These are phyloP conservation scores for Caulochytrium protostelioides DNA, from an alignment of 371 early-diverging fungal genomes.

Conservation along the genomic window DNA sequence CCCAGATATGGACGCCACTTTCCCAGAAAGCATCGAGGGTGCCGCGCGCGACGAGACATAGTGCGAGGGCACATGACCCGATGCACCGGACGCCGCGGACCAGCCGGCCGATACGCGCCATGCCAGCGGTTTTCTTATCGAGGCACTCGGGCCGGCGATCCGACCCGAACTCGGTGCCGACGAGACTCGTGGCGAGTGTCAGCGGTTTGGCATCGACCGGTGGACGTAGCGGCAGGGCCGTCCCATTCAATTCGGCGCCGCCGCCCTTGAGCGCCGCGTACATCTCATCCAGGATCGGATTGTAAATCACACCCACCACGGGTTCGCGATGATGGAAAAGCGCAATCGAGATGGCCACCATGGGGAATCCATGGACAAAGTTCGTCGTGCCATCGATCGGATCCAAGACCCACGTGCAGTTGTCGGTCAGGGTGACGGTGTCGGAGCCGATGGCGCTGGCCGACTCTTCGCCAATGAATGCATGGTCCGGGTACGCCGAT, in stretches of 20 bases:
- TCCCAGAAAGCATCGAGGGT: conserved; percentile 76
- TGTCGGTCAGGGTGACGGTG: conserved; percentile 27
- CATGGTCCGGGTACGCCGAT: conserved; percentile 22
- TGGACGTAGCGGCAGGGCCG: background rate
- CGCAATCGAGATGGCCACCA: conserved; percentile 64
- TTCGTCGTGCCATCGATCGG: conserved; percentile 48
- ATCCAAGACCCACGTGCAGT: conserved; percentile 79
- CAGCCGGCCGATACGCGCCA: conserved; percentile 9
- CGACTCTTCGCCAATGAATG: conserved; percentile 71
- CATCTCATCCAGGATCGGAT: conserved; percentile 60
- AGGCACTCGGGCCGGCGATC: conserved; percentile 34
- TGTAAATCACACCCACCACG: conserved; percentile 72
- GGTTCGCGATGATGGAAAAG: conserved; percentile 46
- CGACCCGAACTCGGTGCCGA: conserved; percentile 68
- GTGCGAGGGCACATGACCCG: conserved; percentile 59
- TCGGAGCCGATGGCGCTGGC: conserved; percentile 22
- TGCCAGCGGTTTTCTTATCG: conserved; percentile 32
- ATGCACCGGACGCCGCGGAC: conserved; percentile 48
- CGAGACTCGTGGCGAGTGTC: conserved; percentile 40
- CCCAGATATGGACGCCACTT: conserved; percentile 55
- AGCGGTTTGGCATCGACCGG: conserved; percentile 23
- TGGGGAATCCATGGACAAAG: conserved; percentile 76
- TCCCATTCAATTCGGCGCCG: background rate
- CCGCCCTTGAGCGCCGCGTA: conserved; percentile 6
- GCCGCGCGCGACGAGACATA: conserved; percentile 63